These are phyloP conservation scores for Barnettozyma sucrosica DNA, from an alignment of 805 yeast genomes.

Conservation along the genomic window DNA sequence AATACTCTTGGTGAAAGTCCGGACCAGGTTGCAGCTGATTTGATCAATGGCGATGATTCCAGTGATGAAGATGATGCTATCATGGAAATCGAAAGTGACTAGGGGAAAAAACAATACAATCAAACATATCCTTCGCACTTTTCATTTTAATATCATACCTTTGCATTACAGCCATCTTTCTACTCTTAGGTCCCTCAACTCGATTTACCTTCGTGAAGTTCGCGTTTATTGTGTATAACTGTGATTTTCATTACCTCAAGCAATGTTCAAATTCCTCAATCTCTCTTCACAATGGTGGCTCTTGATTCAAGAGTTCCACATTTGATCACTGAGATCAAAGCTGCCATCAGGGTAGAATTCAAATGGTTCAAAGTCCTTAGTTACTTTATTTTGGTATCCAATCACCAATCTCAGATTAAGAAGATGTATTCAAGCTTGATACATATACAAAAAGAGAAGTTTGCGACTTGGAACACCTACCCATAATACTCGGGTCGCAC, in stretches of 20 bases:
- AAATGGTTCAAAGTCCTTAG: constrained; percentile 10
- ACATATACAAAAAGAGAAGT: too few relatives aligned
- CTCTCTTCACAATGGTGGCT: not conserved
- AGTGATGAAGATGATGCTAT: constrained; percentile 47
- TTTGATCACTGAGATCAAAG: not conserved
- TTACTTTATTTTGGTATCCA: too few relatives aligned
- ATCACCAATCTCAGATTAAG: too few relatives aligned
- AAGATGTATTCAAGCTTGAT: too few relatives aligned
- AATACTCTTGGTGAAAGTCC: constrained; percentile 14
- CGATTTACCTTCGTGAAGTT: not conserved
- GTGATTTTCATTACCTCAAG: not conserved
- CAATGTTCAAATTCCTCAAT: too few relatives aligned
- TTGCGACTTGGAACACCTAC: too few relatives aligned
- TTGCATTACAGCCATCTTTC: not conserved
- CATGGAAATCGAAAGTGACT: constrained; percentile 60
- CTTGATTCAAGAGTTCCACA: not conserved
- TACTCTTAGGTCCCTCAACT: not conserved
- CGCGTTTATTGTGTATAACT: not conserved
- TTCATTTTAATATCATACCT: not conserved
- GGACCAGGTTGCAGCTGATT: constrained; percentile 24
- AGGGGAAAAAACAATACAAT: not conserved
- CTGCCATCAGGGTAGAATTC: not conserved
- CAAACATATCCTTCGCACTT: not conserved
- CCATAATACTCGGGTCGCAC: too few relatives aligned
- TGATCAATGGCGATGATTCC: constrained; percentile 27